Evolutionary conservation across 164 flowering plant species (phyloP).

Genomic region (Chloranthus sessilifolius): DNA sequence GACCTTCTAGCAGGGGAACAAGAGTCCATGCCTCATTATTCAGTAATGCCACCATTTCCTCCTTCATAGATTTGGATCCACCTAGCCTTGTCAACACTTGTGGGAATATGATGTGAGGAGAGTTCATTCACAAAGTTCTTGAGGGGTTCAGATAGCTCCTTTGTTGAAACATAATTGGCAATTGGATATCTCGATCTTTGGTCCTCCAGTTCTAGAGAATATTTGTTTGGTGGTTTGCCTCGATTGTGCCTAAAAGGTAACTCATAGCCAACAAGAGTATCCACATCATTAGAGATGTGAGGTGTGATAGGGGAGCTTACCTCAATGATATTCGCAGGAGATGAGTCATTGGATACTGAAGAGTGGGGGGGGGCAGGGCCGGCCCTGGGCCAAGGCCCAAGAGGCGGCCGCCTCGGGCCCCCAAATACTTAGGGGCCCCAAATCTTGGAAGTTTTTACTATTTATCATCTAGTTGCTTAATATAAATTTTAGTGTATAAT

Average conservation of each 20-base stretch:
- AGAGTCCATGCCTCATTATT: not conserved
- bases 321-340: not conserved
- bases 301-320: slow-evolving; percentile 7
- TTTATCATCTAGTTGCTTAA: no score
- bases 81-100: slow-evolving; percentile 1
- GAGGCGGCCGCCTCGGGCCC: no score
- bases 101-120: not conserved
- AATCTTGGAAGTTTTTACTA: no score
- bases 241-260: no score
- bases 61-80: not conserved
- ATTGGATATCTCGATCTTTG: slow-evolving; percentile 4
- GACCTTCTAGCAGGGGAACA: not conserved
- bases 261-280: slow-evolving; percentile 1
- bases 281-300: slow-evolving; percentile 7
- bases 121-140: not conserved
- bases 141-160: slow-evolving; percentile 5
- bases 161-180: slow-evolving; percentile 10
- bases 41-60: not conserved
- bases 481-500: no score
- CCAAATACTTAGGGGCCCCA: no score
- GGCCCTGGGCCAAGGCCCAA: no score
- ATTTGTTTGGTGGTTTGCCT: slow-evolving; percentile 2
- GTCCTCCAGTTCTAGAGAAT: not conserved
- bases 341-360: slow-evolving; percentile 3
- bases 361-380: slow-evolving; percentile 4